These are phyloP conservation scores for Aureobasidium sp. DNA, from an alignment of 2,329 filamentous ascomycete species.

Conservation along the genomic window DNA sequence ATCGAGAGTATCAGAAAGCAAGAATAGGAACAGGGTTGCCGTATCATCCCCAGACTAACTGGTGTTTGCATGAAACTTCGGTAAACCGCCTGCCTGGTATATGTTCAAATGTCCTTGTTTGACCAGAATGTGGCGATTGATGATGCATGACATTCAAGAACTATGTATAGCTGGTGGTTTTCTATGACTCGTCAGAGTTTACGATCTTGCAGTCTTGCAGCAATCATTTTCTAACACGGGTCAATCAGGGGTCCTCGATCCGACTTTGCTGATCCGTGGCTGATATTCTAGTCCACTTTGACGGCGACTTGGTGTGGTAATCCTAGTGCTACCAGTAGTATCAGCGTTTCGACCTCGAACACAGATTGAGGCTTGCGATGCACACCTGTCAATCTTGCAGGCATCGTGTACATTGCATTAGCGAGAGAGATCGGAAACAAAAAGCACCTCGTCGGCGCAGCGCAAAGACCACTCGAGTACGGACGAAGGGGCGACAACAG, in stretches of 20 bases:
- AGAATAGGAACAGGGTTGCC: background rate
- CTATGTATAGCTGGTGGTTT: background rate
- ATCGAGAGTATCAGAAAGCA: background rate
- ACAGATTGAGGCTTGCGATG: background rate
- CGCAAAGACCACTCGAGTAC: background rate
- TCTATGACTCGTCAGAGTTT: background rate
- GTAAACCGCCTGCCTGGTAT: background rate
- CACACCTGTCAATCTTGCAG: constrained; percentile 4
- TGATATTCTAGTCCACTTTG: background rate
- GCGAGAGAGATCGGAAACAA: background rate
- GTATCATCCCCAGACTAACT: background rate
- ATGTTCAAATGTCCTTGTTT: background rate
- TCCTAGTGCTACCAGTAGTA: background rate
- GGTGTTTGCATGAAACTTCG: background rate
- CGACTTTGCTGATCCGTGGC: background rate
- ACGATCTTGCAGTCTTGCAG: background rate
- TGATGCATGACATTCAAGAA: background rate
- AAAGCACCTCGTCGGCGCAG: background rate
- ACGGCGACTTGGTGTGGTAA: background rate
- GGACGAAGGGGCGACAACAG: background rate
- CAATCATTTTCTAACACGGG: background rate
- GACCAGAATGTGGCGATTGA: background rate
- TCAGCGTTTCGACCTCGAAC: background rate
- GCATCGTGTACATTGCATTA: background rate
- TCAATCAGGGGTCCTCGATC: too few species aligned